Evolutionary conservation across 139 green algal species (phyloP), one percentile per base, ranked within the genome.

Genomic region (Ulvella scutata): DNA sequence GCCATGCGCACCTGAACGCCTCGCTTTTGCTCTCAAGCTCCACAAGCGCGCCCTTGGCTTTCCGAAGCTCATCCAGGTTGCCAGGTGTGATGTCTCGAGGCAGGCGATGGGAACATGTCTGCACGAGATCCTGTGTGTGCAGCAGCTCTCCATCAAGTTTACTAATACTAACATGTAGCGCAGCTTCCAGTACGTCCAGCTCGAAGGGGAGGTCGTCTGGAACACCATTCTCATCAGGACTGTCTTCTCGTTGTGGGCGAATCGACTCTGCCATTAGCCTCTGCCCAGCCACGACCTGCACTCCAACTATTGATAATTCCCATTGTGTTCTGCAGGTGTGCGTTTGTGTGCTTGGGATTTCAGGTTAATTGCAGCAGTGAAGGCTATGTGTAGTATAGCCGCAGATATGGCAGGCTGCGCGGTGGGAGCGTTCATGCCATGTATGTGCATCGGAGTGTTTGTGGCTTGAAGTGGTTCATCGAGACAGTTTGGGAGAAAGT

Each of bases 21-120:
- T 74, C 62, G 28, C 29, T 29, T 33, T 74, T 74, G 26, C 29
- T 43, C 62, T 74, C 90, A 26, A 96, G 82, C 80, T 96, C 90
- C 62, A 97, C 92, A 44, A 97, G 86, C 37, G 85, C 74, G 59
- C 59, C 88, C 82, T 97, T 97, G 28, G 96, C 88, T 2, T 86
- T 83, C 6, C 92, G 88, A 75, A 97, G 85, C 85, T 96, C 91
- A 81, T 97, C 92, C 72, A 97, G 83, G 78, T 93, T 96, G n/a
- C 92, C 78, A 4, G 92, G 91, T 39, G 88, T 97, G 80, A 96
- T 91, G 67, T 97, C 88, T 0, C 78, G 73, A 4, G 92, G 92
- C 81, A 97, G 85, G 77, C 85, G 90, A 43, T 88, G 83, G 74
- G 95, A 80, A 29, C 51, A 67, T n/a, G n/a, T 67, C 51, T 67